Evolutionary conservation across 192 early-diverging fungal genomes (phyloP).

Genomic region (Coemansia asiatica): DNA sequence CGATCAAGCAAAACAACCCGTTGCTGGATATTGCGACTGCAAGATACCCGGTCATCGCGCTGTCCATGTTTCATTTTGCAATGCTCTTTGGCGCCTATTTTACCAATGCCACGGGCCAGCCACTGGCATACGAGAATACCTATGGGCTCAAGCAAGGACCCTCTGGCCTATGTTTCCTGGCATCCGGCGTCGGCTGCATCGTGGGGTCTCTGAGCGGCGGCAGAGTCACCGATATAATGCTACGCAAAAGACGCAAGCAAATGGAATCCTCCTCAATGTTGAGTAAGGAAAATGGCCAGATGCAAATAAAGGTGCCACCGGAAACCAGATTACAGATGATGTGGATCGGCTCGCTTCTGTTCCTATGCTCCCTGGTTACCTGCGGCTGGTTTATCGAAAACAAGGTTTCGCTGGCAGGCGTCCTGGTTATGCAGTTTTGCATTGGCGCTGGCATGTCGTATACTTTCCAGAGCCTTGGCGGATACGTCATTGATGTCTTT

Average conservation of each 20-base stretch:
- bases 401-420: slow-evolving; percentile 25
- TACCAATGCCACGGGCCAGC: slow-evolving; percentile 47
- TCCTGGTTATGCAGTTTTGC: slow-evolving; percentile 42
- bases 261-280: not conserved
- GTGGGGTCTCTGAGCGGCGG: slow-evolving; percentile 50
- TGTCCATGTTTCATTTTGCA: slow-evolving; percentile 42
- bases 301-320: slow-evolving; percentile 14
- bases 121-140: slow-evolving; percentile 42
- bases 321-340: slow-evolving; percentile 43
- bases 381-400: slow-evolving; percentile 50
- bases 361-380: slow-evolving; percentile 20
- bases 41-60: slow-evolving; percentile 39
- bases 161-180: slow-evolving; percentile 55
- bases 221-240: slow-evolving; percentile 34
- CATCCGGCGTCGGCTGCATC: slow-evolving; percentile 53
- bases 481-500: slow-evolving; percentile 56
- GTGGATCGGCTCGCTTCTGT: slow-evolving; percentile 39
- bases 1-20: slow-evolving; percentile 42
- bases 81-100: slow-evolving; percentile 58
- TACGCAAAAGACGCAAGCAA: slow-evolving; percentile 3
- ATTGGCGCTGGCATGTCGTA: slow-evolving; percentile 50
- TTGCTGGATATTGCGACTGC: slow-evolving; percentile 26
- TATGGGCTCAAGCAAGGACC: slow-evolving; percentile 48
- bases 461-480: slow-evolving; percentile 39
- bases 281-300: not conserved